phyloP scores from a whole-genome alignment of 2,329 filamentous ascomycete genomes.

The Claviceps purpurea region DNA sequence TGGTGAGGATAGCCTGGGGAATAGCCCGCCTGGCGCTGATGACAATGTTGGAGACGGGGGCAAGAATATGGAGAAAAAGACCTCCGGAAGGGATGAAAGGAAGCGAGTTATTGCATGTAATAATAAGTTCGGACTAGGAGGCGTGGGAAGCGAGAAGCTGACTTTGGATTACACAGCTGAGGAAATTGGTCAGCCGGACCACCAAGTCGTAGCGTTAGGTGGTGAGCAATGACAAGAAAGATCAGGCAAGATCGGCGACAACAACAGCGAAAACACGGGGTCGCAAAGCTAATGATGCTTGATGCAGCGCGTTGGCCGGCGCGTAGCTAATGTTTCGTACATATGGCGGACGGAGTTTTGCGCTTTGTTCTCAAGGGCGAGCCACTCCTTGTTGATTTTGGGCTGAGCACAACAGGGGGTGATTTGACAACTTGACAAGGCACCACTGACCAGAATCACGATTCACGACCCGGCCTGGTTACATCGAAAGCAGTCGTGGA shows the following conservation, averaged over 20 bases:
- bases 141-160: neutral
- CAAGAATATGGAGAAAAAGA: neutral
- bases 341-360: neutral
- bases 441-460: no score
- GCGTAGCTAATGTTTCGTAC: neutral
- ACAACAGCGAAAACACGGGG: no score
- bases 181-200: no score
- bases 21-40: neutral
- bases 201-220: no score
- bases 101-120: conserved; percentile 1
- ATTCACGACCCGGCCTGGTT: no score
- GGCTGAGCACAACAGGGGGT: no score
- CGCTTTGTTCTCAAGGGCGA: neutral
- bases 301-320: neutral
- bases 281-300: no score
- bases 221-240: neutral
- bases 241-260: no score
- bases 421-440: no score
- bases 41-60: neutral
- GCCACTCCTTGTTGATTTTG: no score
- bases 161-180: neutral
- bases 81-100: neutral
- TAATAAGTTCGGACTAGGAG: neutral
- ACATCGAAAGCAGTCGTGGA: no score
- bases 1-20: conserved; percentile 3